A percentile compares a stretch with the other conserved stretches of the same genome.
phyloP scores from a whole-genome alignment of 805 yeast genomes.

The Priceomyces melissophilus region DNA sequence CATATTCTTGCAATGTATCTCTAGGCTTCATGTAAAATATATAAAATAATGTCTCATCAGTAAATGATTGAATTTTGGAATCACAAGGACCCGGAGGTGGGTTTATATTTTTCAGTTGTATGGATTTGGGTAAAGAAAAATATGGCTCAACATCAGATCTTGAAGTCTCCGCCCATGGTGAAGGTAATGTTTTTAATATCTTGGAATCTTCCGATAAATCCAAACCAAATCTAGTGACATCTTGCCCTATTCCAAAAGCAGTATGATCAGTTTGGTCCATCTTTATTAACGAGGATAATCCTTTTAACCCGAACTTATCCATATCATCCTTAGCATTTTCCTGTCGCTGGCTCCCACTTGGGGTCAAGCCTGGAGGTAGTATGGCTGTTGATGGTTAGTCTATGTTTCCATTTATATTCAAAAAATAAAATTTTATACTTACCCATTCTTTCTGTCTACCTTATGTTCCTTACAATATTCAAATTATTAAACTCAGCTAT shows the following conservation, averaged over 20 bases:
- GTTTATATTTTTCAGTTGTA: constrained; percentile 28
- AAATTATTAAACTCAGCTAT: too few relatives aligned
- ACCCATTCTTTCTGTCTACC: constrained; percentile 5
- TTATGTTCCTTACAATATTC: too few relatives aligned
- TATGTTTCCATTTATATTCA: background rate
- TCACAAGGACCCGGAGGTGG: constrained; percentile 46
- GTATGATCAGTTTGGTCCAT: constrained; percentile 63
- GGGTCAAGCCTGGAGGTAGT: constrained; percentile 27
- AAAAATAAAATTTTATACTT: constrained; percentile 3
- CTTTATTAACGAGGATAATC: constrained; percentile 55
- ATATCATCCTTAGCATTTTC: constrained; percentile 31
- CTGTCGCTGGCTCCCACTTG: constrained; percentile 4
- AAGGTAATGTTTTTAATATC: constrained; percentile 65
- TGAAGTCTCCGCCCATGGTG: constrained; percentile 95
- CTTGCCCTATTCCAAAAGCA: constrained; percentile 71
- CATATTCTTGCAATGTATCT: constrained; percentile 89
- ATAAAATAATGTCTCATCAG: constrained; percentile 90
- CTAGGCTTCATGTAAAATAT: constrained; percentile 92
- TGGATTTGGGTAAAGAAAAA: constrained; percentile 56
- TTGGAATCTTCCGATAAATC: constrained; percentile 49
- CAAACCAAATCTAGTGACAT: constrained; percentile 63
- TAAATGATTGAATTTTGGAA: constrained; percentile 55
- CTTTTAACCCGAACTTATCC: constrained; percentile 66
- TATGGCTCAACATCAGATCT: constrained; percentile 87
- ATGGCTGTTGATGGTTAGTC: constrained; percentile 13